Base-by-base conservation (phyloP, 305 asterid genomes). In the Fraxinus dipetala region DNA sequence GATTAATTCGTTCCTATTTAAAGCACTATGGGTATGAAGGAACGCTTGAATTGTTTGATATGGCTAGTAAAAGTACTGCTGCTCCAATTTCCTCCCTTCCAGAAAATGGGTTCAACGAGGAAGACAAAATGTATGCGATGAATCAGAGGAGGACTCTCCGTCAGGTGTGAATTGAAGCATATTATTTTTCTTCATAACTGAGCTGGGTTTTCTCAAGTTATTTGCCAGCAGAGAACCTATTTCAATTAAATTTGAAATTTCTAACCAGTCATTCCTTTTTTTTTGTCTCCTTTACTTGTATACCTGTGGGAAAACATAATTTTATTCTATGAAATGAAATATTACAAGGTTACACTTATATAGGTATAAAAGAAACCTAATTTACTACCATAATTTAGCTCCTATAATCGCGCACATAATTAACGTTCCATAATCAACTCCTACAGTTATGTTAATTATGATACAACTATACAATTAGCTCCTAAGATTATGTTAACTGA, bases 11-110 rank as follows among this genome's bases (percentile, higher is more conserved):
- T 61, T 90, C 95, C 78, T 94, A 96, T 85, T 90, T 96, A 78
- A 97, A 94, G 81, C 95, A 94, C 85, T 92, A 94, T 82, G 99
- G 99, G 83, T 96, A 96, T 81, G 94, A 90, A 86, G 98, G 91
- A 83, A 96, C 98, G 38, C 95, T 96, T 72, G 81, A 87, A 77
- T 83, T 86, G 78, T 88, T 96, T 75, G 97, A 94, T 59, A 72
- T 86, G 86, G 97, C 96, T 79, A 92, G 91, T 76, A 83, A 86
- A 90, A 91, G 88, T 87, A 90, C 89, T 18, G 81, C 91, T 83
- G 93, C 99, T 36, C 97, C 98, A 34, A 87, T 90, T 85, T 76
- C 92, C 40, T 79, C 89, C 74, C 89, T 74, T 79, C 89, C 89
- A 69, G 98, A 92, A 83, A 92, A 88, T 77, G 89, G 91, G 74